Percentiles rank a stretch among this genome's conserved stretches.
phyloP scores from a whole-genome alignment of 805 yeast genomes.

The Saccharomycopsis synnaedendra region DNA sequence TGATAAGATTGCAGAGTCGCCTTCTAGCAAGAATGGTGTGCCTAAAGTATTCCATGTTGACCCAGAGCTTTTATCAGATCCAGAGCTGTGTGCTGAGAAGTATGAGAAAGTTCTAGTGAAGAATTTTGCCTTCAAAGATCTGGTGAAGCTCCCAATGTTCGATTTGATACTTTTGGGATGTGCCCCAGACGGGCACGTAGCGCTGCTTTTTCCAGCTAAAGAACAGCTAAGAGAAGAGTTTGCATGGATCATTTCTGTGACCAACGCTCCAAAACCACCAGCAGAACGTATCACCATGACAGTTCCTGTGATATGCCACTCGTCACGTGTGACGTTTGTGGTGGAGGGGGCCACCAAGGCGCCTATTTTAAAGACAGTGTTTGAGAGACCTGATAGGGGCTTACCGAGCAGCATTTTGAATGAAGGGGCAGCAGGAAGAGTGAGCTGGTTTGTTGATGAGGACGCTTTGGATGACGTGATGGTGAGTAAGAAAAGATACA shows the following conservation, averaged over 20 bases:
- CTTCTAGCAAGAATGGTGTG: constrained; percentile 24
- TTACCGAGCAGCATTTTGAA: constrained; percentile 88
- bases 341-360: constrained; percentile 96
- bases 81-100: constrained; percentile 88
- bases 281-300: constrained; percentile 77
- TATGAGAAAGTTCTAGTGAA: constrained; percentile 80
- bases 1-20: constrained; percentile 43
- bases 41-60: constrained; percentile 82
- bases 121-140: constrained; percentile 92
- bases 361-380: constrained; percentile 77
- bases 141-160: constrained; percentile 91
- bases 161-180: constrained; percentile 87
- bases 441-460: constrained; percentile 94
- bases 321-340: constrained; percentile 85
- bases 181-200: constrained; percentile 98
- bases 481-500: constrained; percentile 16
- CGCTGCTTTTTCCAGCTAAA: constrained; percentile 90
- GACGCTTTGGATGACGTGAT: constrained; percentile 78
- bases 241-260: constrained; percentile 94
- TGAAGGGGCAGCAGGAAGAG: constrained; percentile 94
- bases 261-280: constrained; percentile 86
- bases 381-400: constrained; percentile 96
- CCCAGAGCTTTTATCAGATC: constrained; percentile 59
- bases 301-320: constrained; percentile 89
- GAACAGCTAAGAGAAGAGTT: constrained; percentile 78